phyloP scores from a whole-genome alignment of 345 rosid genomes.

The Eucalyptus caleyi region DNA sequence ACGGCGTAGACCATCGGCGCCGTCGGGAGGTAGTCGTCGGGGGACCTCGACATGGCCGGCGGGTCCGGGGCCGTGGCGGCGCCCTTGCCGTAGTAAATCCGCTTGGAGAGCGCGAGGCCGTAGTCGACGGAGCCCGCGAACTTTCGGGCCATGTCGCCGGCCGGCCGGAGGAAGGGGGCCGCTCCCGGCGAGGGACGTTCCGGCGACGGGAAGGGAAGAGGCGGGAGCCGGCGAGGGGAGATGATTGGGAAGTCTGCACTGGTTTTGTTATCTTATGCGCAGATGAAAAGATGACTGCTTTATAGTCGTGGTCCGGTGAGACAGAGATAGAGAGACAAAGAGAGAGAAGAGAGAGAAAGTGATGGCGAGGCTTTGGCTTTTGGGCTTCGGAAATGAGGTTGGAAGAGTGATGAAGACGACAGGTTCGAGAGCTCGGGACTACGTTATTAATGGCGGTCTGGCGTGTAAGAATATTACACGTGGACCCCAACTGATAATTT shows the following conservation, averaged over 20 bases:
- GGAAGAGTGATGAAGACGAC: background rate
- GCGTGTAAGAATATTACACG: background rate
- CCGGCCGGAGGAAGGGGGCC: background rate
- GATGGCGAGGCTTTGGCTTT: background rate
- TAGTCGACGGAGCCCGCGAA: slow-evolving; percentile 52
- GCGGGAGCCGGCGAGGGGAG: background rate
- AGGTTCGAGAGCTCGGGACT: background rate
- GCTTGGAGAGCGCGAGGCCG: slow-evolving; percentile 53
- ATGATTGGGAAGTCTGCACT: background rate
- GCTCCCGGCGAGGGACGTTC: background rate
- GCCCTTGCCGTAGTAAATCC: slow-evolving; percentile 76
- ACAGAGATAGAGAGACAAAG: background rate
- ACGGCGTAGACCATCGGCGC: slow-evolving; percentile 74
- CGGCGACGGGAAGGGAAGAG: background rate
- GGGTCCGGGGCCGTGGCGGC: slow-evolving; percentile 19
- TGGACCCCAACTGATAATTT: background rate
- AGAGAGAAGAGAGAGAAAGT: background rate
- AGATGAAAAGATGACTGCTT: background rate
- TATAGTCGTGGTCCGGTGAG: background rate
- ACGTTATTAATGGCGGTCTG: background rate
- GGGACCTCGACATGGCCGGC: slow-evolving; percentile 20
- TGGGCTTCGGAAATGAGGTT: background rate
- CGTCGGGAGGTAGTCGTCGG: slow-evolving; percentile 42
- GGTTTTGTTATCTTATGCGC: background rate
- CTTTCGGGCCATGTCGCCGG: slow-evolving; percentile 32